Percentiles rank a stretch among this genome's conserved stretches.
Conservation (phyloP, 2,329 filamentous ascomycete genomes). For the Atkinsonella hypoxylon region DNA sequence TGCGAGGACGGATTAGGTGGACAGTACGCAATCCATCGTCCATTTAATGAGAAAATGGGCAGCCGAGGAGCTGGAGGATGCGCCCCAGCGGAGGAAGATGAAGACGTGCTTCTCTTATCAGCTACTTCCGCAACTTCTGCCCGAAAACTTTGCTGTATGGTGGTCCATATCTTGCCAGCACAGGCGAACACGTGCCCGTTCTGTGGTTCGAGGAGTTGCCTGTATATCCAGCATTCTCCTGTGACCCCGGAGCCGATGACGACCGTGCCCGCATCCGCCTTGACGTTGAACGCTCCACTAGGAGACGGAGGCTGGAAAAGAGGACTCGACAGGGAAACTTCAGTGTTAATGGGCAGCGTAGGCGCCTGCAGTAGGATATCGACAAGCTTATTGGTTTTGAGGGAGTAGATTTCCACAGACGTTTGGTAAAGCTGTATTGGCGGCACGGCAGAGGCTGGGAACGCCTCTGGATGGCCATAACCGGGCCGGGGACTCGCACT, state of each 20-base stretch:
- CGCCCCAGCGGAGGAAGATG: conserved; percentile 17
- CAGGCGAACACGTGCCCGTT: conserved; percentile 46
- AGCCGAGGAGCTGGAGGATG: conserved; percentile 36
- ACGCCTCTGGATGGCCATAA: conserved; percentile 24
- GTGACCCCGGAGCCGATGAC: conserved; percentile 69
- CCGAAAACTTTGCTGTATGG: conserved; percentile 51
- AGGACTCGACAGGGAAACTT: conserved; percentile 44
- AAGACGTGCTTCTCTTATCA: conserved; percentile 25
- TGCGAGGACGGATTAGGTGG: conserved; percentile 61
- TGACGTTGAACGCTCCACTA: conserved; percentile 60
- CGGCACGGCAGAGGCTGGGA: conserved; percentile 21
- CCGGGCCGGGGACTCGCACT: conserved; percentile 29
- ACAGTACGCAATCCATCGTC: conserved; percentile 68
- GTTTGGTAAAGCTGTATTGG: conserved; percentile 63
- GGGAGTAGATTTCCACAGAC: conserved; percentile 76
- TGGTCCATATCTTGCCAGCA: conserved; percentile 86
- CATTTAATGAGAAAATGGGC: conserved; percentile 56
- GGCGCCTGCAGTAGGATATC: conserved; percentile 63
- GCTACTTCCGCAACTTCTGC: conserved; percentile 35
- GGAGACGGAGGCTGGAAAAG: conserved; percentile 58
- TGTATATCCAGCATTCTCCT: conserved; percentile 76
- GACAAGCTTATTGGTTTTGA: conserved; percentile 61
- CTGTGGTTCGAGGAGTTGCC: conserved; percentile 31
- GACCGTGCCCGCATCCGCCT: conserved; percentile 60
- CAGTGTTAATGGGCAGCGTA: conserved; percentile 43